These are phyloP conservation scores for Telfairia occidentalis DNA, from an alignment of 331 rosid genomes.

Conservation along the genomic window DNA sequence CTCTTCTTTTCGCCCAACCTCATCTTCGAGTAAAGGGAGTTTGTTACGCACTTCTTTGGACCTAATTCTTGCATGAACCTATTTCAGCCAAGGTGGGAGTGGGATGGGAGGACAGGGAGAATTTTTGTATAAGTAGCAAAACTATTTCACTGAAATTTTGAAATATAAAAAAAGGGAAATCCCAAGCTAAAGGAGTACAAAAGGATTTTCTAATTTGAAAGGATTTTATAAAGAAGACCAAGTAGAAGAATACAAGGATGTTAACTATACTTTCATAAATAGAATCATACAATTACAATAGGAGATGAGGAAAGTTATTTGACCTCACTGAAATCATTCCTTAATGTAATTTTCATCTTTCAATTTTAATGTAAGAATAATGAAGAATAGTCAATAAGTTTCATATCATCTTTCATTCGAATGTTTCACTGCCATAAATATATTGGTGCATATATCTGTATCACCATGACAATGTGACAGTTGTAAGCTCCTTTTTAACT, in stretches of 20 bases:
- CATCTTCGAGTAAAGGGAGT: slow-evolving; percentile 50
- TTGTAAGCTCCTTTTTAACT: neutral
- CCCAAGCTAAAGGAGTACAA: neutral
- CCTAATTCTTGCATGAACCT: slow-evolving; percentile 59
- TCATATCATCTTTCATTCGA: neutral
- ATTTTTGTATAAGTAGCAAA: slow-evolving; percentile 2
- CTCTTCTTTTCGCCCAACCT: slow-evolving; percentile 52
- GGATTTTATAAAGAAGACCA: neutral
- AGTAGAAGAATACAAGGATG: neutral
- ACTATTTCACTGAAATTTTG: neutral
- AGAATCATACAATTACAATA: neutral
- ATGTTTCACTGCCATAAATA: neutral
- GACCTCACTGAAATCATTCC: neutral
- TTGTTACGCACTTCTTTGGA: slow-evolving; percentile 50
- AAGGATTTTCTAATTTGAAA: neutral
- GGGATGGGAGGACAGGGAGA: neutral
- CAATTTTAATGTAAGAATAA: neutral
- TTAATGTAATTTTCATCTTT: neutral
- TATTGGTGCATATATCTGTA: neutral
- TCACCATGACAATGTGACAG: neutral
- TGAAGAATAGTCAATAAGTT: neutral
- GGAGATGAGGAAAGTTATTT: neutral
- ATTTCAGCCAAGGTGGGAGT: slow-evolving; percentile 19
- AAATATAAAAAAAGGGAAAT: neutral
- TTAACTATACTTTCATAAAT: neutral